Percentiles rank a stretch among this genome's conserved stretches.
Conservation (phyloP, 2,329 filamentous ascomycete species). For the Xylariaceae sp. region DNA sequence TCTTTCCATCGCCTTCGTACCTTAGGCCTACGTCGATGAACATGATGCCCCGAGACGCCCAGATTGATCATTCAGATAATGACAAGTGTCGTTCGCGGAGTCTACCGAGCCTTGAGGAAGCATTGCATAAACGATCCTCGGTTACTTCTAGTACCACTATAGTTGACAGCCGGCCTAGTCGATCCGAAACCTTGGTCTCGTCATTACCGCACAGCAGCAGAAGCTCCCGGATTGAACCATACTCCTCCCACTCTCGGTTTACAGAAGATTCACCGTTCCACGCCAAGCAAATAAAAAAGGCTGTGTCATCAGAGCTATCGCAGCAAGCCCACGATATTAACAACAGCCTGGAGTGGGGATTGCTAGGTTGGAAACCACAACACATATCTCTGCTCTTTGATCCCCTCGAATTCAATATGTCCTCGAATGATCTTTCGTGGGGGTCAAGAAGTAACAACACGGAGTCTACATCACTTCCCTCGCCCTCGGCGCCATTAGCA, state of each 20-base stretch:
- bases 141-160: constrained; percentile 23
- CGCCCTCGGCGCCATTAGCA: constrained; percentile 17
- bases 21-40: constrained; percentile 51
- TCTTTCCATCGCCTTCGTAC: constrained; percentile 39
- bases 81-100: constrained; percentile 29
- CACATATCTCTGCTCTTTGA: constrained; percentile 32
- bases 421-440: constrained; percentile 13
- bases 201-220: constrained; percentile 11
- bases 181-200: constrained; percentile 11
- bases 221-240: constrained; percentile 8
- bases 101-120: constrained; percentile 25
- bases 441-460: constrained; percentile 6
- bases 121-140: constrained; percentile 25
- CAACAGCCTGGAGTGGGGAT: constrained; percentile 11
- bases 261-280: constrained; percentile 29
- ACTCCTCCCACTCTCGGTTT: constrained; percentile 27
- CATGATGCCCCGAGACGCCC: constrained; percentile 55
- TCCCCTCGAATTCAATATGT: constrained; percentile 25
- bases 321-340: not conserved
- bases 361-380: constrained; percentile 31
- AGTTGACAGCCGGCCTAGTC: constrained; percentile 17
- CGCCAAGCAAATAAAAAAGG: constrained; percentile 9
- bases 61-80: constrained; percentile 36
- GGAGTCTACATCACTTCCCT: constrained; percentile 24
- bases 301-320: constrained; percentile 1